phyloP scores from a whole-genome alignment of 768 basidiomycete genomes.

The Suillus hirtellus region DNA sequence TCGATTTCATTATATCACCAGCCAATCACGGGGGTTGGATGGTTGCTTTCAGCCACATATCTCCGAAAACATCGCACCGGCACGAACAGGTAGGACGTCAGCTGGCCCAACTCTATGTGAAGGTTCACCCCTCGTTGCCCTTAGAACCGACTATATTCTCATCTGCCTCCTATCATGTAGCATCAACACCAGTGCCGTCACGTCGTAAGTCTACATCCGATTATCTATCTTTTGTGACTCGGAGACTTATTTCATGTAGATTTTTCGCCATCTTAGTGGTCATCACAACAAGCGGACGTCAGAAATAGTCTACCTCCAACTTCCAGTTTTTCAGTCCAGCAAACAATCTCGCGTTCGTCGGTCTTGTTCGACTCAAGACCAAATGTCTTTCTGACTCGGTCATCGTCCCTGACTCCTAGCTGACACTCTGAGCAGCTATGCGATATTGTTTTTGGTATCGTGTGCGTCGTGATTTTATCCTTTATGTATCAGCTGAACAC shows the following conservation, averaged over 20 bases:
- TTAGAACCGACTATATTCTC: slow-evolving; percentile 13
- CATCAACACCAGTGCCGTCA: slow-evolving; percentile 18
- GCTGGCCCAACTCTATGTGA: too few relatives aligned
- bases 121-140: neutral
- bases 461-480: slow-evolving; percentile 5
- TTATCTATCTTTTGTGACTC: neutral
- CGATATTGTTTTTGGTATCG: slow-evolving; percentile 22
- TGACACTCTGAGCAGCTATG: slow-evolving; percentile 14
- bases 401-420: neutral
- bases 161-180: slow-evolving; percentile 18
- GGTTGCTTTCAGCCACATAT: slow-evolving; percentile 5
- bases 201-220: neutral
- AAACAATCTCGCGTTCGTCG: too few relatives aligned
- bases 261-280: slow-evolving; percentile 15
- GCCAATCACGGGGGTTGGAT: slow-evolving; percentile 18
- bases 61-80: slow-evolving; percentile 16
- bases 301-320: neutral
- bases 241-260: slow-evolving; percentile 1
- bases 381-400: neutral
- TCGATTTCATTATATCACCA: neutral
- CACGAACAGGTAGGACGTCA: slow-evolving; percentile 10
- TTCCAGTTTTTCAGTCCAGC: slow-evolving; percentile 13
- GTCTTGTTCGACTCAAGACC: too few relatives aligned
- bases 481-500: neutral
- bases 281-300: slow-evolving; percentile 6